Evolutionary conservation across 164 flowering plant genomes (phyloP).

Genomic region (Piper betle): DNA sequence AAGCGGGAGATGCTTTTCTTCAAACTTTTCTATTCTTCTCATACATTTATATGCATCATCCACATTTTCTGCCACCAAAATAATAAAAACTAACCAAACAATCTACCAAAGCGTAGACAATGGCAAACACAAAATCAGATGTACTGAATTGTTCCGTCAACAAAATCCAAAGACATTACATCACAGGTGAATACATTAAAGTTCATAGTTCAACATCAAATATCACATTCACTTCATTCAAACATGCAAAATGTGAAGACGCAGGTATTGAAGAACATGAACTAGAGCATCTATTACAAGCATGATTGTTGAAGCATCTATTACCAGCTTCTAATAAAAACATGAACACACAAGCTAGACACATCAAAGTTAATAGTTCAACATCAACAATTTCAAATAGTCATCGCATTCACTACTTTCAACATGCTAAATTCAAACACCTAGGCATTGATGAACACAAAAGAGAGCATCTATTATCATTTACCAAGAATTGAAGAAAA

Average conservation of each 20-base stretch:
- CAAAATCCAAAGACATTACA: neutral
- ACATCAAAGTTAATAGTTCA: neutral
- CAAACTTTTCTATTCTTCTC: constrained; percentile 66
- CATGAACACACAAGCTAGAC: neutral
- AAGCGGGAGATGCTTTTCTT: constrained; percentile 46
- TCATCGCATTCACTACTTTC: too few species aligned
- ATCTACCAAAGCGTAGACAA: neutral
- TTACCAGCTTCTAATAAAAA: too few species aligned
- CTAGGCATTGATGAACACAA: neutral
- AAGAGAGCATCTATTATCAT: neutral
- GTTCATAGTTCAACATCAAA: neutral
- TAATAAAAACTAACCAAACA: neutral
- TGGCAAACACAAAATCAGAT: too few species aligned
- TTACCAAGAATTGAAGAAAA: neutral
- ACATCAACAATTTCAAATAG: neutral
- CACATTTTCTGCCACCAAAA: constrained; percentile 37
- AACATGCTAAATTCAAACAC: neutral
- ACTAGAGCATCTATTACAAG: neutral
- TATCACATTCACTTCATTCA: neutral
- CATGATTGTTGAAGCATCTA: neutral
- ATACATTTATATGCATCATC: constrained; percentile 45
- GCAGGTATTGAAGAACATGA: neutral
- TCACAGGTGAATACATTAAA: neutral
- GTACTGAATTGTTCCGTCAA: too few species aligned
- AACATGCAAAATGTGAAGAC: neutral